These are phyloP conservation scores for Hapsidospora chrysogenum DNA, from an alignment of 495 filamentous ascomycete genomes.

Conservation along the genomic window DNA sequence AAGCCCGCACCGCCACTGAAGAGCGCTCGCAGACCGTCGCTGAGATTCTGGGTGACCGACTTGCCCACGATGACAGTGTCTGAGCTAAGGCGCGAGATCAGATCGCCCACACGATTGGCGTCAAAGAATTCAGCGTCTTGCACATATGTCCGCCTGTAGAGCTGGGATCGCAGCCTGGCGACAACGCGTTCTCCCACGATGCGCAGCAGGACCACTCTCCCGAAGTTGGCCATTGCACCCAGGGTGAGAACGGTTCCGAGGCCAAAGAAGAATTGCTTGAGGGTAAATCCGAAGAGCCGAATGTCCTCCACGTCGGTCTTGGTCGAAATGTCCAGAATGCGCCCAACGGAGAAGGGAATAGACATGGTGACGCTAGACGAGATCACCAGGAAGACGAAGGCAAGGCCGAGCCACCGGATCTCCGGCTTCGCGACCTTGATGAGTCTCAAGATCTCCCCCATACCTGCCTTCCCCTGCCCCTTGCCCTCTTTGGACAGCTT, in stretches of 20 bases:
- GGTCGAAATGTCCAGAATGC: slow-evolving; percentile 62
- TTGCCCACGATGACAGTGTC: slow-evolving; percentile 97
- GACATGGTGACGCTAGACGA: slow-evolving; percentile 87
- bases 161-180: slow-evolving; percentile 67
- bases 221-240: slow-evolving; percentile 60
- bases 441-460: slow-evolving; percentile 68
- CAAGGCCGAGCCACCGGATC: slow-evolving; percentile 54
- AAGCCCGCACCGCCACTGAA: slow-evolving; percentile 84
- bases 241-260: slow-evolving; percentile 20
- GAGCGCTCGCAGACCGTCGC: slow-evolving; percentile 74
- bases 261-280: slow-evolving; percentile 20
- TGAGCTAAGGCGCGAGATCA: slow-evolving; percentile 87
- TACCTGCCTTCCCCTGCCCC: slow-evolving; percentile 43
- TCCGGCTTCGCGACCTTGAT: slow-evolving; percentile 82
- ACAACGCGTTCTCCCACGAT: slow-evolving; percentile 94
- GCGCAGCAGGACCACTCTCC: slow-evolving; percentile 81
- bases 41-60: slow-evolving; percentile 94
- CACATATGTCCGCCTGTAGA: slow-evolving; percentile 78
- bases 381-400: slow-evolving; percentile 68
- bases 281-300: slow-evolving; percentile 16
- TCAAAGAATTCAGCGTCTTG: slow-evolving; percentile 99
- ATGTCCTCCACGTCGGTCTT: slow-evolving; percentile 16
- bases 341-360: slow-evolving; percentile 89
- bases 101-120: slow-evolving; percentile 86
- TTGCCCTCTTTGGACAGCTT: slow-evolving; percentile 68